phyloP scores from a whole-genome alignment of 768 basidiomycete species.

The Tulasnella sp. region DNA sequence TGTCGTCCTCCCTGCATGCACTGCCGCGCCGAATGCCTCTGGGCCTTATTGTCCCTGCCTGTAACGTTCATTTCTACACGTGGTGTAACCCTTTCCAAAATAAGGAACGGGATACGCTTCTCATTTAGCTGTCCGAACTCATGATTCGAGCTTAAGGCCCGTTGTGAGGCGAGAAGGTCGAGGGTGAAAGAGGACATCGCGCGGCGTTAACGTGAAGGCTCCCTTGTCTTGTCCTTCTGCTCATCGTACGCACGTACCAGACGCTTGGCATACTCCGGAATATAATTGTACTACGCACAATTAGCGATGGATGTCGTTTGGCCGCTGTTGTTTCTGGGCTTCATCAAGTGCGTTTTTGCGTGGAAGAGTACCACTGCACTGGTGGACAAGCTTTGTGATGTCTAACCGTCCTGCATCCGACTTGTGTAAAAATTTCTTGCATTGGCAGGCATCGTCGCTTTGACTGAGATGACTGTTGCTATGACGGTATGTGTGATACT shows the following conservation, averaged over 20 bases:
- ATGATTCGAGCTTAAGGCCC: slow-evolving; percentile 41
- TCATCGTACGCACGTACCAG: too few relatives aligned
- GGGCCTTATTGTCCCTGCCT: too few relatives aligned
- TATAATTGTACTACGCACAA: slow-evolving; percentile 55
- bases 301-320: slow-evolving; percentile 52
- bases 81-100: too few relatives aligned
- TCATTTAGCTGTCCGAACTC: slow-evolving; percentile 48
- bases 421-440: slow-evolving; percentile 45
- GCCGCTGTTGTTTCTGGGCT: slow-evolving; percentile 56
- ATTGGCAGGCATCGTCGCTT: slow-evolving; percentile 44
- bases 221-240: not conserved
- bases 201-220: too few relatives aligned
- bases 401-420: not conserved
- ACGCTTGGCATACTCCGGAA: slow-evolving; percentile 39
- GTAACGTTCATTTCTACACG: too few relatives aligned
- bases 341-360: slow-evolving; percentile 41
- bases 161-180: slow-evolving; percentile 36
- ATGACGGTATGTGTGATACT: slow-evolving; percentile 46
- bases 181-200: too few relatives aligned
- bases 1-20: too few relatives aligned
- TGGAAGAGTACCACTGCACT: too few relatives aligned
- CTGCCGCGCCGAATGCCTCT: too few relatives aligned
- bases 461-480: slow-evolving; percentile 49
- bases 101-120: slow-evolving; percentile 63
- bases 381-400: too few relatives aligned